A percentile compares a stretch with the other conserved stretches of the same genome.
phyloP scores from a whole-genome alignment of 2,329 filamentous ascomycete genomes.

The Xylariaceae sp. region DNA sequence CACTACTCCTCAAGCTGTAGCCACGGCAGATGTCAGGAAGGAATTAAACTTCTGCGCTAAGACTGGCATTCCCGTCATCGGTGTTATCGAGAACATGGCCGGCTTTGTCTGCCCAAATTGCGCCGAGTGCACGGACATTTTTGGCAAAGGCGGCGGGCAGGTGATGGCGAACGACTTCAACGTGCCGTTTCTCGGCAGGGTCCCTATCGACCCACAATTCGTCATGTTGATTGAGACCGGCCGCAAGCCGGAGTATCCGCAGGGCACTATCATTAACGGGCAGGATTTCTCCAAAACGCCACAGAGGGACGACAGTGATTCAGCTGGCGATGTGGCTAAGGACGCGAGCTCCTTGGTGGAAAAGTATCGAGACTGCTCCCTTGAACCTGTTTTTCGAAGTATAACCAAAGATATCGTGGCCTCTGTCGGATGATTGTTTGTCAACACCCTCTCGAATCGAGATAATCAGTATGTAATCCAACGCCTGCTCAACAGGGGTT shows the following conservation, averaged over 20 bases:
- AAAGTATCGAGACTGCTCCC: conserved; percentile 69
- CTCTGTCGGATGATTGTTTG: conserved; percentile 30
- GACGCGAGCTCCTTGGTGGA: conserved; percentile 54
- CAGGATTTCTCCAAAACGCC: conserved; percentile 45
- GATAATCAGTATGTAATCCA: conserved; percentile 27
- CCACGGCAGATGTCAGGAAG: conserved; percentile 89
- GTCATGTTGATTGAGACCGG: conserved; percentile 79
- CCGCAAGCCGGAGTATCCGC: conserved; percentile 60
- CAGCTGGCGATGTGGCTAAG: conserved; percentile 31
- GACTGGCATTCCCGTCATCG: conserved; percentile 72
- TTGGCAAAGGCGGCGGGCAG: conserved; percentile 83
- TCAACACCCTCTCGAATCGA: conserved; percentile 4
- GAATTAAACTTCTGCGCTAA: conserved; percentile 92
- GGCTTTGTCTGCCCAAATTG: conserved; percentile 80
- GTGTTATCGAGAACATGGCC: conserved; percentile 96
- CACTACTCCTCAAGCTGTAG: conserved; percentile 91
- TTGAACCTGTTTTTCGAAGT: conserved; percentile 62
- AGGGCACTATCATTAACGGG: conserved; percentile 60
- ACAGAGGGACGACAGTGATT: conserved; percentile 27
- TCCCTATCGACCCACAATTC: conserved; percentile 92
- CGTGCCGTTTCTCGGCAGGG: conserved; percentile 77
- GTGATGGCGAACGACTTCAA: conserved; percentile 83
- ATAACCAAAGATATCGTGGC: conserved; percentile 55
- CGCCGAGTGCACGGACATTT: conserved; percentile 86
- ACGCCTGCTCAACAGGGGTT: conserved; percentile 11